Base-by-base conservation (phyloP, 306 rosid species). In the Canavalia ensiformis region DNA sequence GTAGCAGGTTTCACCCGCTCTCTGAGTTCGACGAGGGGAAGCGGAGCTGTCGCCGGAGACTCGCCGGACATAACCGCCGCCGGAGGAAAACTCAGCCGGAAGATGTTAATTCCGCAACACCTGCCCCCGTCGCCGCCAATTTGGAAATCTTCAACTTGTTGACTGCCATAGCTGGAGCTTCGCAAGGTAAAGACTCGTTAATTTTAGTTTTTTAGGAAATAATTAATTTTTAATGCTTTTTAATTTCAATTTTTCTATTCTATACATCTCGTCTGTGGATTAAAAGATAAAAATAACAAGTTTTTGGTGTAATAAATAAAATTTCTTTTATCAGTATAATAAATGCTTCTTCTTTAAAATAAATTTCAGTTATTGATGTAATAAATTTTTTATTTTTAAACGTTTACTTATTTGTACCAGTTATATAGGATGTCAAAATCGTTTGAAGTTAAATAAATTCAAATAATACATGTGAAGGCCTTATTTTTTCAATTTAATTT, bases 1-100 rank as follows among this genome's bases (percentile, higher is more conserved):
- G 98, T 82, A 94, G 98, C 89, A 92, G 98, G 82, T 94, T 94
- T 81, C 98, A 94, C 37, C 96, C 89, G 2, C 87, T 94, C 42
- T 72, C 92, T 0, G 98, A 94, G 81, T 94, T 94, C 12, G 98
- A 94, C 29, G 97, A 94, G 74, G 98, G 98, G 35, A 94, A 94
- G 77, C 81, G 98, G 28, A 94, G 98, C 59, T 94, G 98, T 70
- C 85, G 98, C 57, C 85, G 97, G 69, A 88, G 98, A 71, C 98
- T 94, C 51, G 98, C 98, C 0, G 98, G 97, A 58, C 98, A 94
- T 84, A 94, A 94, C 68, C 88, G 96, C 49, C 88, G 98, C 12
- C 81, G 98, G 63, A 85, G 98, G 60, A 94, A 94, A 70, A 87
- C 96, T 12, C 96, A 90, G 64, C 88, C 97, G 3, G 97, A 92